Percentiles rank a stretch among this genome's conserved stretches.
Conservation (phyloP, 768 basidiomycete species). For the Pulveroboletus sp. region DNA sequence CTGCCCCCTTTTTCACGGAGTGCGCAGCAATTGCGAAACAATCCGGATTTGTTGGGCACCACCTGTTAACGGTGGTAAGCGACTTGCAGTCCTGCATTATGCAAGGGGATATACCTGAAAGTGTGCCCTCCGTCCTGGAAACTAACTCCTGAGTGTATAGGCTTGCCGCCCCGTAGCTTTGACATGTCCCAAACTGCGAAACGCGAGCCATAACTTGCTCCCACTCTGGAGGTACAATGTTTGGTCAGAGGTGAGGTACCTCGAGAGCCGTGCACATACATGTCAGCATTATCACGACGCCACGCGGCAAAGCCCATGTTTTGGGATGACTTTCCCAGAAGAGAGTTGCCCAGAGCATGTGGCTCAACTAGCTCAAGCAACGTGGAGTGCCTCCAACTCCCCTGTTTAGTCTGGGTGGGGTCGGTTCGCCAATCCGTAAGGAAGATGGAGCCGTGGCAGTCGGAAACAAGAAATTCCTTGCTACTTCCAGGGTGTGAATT, state of each 20-base stretch:
- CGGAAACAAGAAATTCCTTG: constrained; percentile 78
- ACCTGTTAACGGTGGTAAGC: constrained; percentile 40
- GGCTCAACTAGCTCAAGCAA: constrained; percentile 73
- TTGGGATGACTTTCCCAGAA: constrained; percentile 40
- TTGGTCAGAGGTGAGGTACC: not conserved
- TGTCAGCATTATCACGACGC: constrained; percentile 63
- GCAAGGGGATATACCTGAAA: constrained; percentile 49
- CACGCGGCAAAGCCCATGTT: constrained; percentile 64
- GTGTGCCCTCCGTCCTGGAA: constrained; percentile 62
- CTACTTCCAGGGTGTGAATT: constrained; percentile 65
- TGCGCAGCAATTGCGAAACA: constrained; percentile 73
- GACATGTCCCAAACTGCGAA: constrained; percentile 77
- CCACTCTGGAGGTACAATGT: constrained; percentile 45
- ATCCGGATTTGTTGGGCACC: constrained; percentile 72
- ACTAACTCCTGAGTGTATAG: constrained; percentile 53
- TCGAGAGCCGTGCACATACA: constrained; percentile 45
- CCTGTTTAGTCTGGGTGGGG: constrained; percentile 47
- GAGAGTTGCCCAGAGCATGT: constrained; percentile 49
- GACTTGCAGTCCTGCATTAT: not conserved
- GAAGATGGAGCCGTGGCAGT: constrained; percentile 68
- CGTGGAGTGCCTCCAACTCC: constrained; percentile 56
- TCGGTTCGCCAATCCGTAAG: constrained; percentile 82
- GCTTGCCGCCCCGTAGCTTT: constrained; percentile 69
- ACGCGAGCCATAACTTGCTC: constrained; percentile 65
- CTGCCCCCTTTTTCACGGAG: constrained; percentile 55